phyloP scores from a whole-genome alignment of 108 stramenopile genomes.

The Parmales sp. region DNA sequence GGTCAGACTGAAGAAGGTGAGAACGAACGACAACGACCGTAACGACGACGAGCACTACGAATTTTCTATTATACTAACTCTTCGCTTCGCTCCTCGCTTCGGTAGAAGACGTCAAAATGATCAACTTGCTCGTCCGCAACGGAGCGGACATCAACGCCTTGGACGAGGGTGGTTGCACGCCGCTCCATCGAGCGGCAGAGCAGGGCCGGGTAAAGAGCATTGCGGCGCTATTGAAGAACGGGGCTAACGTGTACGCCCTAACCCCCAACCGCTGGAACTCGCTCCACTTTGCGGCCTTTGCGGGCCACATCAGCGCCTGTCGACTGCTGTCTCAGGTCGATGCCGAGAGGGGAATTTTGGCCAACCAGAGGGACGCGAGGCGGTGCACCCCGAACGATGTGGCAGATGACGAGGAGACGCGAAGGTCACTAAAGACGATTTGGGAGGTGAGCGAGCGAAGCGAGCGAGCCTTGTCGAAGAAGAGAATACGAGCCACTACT shows the following conservation, averaged over 20 bases:
- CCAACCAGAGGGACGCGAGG: not conserved
- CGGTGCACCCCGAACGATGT: not conserved
- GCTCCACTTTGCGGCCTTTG: not conserved
- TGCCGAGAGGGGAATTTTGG: not conserved
- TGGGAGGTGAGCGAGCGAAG: constrained; percentile 1
- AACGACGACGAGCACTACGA: too few species aligned
- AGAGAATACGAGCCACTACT: too few species aligned
- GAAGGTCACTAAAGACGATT: not conserved
- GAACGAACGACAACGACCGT: too few species aligned
- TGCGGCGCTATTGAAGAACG: not conserved
- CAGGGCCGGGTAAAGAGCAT: not conserved
- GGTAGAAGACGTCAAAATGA: not conserved
- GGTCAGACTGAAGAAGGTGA: too few species aligned
- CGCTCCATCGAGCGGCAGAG: not conserved
- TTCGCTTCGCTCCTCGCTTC: too few species aligned
- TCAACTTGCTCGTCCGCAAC: not conserved
- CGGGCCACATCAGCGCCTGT: not conserved
- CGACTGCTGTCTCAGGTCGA: not conserved
- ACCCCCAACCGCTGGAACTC: constrained; percentile 6
- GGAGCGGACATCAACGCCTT: not conserved
- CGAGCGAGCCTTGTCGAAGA: not conserved
- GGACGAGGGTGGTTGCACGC: not conserved
- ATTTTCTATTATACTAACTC: too few species aligned
- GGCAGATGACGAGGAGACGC: not conserved
- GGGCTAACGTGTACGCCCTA: not conserved